Evolutionary conservation across 2,329 filamentous ascomycete genomes (phyloP), one percentile per base, ranked within the genome.

Genomic region (Claviceps pusilla): DNA sequence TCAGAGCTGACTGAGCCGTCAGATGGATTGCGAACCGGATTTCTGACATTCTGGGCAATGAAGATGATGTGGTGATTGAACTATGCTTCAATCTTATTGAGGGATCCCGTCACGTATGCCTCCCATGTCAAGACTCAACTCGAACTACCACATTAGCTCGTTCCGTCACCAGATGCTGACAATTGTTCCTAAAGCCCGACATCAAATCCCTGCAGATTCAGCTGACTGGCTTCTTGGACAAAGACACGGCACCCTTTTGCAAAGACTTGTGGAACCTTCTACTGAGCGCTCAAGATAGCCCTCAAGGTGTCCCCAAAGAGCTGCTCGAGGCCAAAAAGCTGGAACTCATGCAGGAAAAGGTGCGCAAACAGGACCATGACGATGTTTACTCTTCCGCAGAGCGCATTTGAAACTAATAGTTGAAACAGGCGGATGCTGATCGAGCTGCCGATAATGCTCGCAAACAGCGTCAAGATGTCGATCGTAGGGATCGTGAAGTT

Each of bases 1-100:
- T 10, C 12, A 43, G 46, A 54, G 56, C 59, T 64, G 50, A 61
- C 57, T 51, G 54, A 48, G 48, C 56, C 46, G 55, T 39, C 61
- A 96, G 89, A 75, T 98, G 93, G 93, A 96, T 97, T 67, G 86
- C 88, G 4, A 81, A 84, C 63, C 87, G 85, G 68, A 88, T 98
- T 55, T 87, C 85, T 29, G 84, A 88, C 55, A 91, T 97, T 50
- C 73, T 97, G 46, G 87, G 87, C n/a, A 87, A 80, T 61, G 93
- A 98, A 63, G 93, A 98, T 66, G 93, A 98, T 65, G 89, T 98
- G 51, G 86, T 97, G 3, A 93, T 93, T 60, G 90, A 96, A 70
- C 81, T 96, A 29, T 82, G 80, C 64, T 84, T 80, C 64, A 80
- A 80, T 59, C 69, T 84, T 39, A 77, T 84, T 35, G 90, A 97